Evolutionary conservation across 116 monocot genomes (phyloP).

Genomic region (Cymodocea nodosa): DNA sequence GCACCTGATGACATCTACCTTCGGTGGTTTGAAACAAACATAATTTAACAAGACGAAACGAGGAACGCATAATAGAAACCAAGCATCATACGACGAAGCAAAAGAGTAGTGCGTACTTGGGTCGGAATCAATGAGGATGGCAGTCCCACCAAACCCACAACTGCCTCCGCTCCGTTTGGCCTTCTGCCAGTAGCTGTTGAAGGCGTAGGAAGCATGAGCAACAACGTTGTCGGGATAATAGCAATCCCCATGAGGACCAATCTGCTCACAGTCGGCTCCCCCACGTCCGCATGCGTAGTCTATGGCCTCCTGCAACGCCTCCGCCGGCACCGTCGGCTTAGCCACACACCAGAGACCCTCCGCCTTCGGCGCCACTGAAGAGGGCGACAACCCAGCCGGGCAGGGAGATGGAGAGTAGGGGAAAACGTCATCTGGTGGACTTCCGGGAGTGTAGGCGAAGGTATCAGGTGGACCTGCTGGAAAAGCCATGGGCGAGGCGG

Average conservation of each 20-base stretch:
- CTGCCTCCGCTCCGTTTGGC: constrained; percentile 33
- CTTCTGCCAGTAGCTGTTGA: constrained; percentile 60
- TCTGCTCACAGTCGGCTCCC: constrained; percentile 51
- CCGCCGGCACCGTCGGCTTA: constrained; percentile 31
- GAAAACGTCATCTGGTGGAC: neutral
- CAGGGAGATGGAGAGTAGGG: constrained; percentile 5
- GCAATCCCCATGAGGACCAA: constrained; percentile 26
- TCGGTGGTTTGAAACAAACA: too few species aligned
- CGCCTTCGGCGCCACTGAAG: neutral
- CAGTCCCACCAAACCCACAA: constrained; percentile 35
- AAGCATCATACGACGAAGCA: neutral
- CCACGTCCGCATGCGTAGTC: constrained; percentile 57
- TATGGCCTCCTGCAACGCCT: constrained; percentile 43
- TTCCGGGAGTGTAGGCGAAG: neutral
- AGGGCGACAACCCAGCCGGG: neutral
- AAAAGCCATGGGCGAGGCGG: constrained; percentile 22
- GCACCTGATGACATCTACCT: too few species aligned
- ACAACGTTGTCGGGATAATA: constrained; percentile 42
- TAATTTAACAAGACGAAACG: neutral
- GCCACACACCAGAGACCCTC: constrained; percentile 54
- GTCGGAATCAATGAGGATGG: constrained; percentile 36
- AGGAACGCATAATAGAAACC: neutral
- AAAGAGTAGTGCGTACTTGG: constrained; percentile 22
- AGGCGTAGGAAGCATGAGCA: constrained; percentile 58
- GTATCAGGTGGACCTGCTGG: constrained; percentile 12